These are phyloP conservation scores for Mrakia frigida DNA, from an alignment of 768 basidiomycete genomes.

Conservation along the genomic window DNA sequence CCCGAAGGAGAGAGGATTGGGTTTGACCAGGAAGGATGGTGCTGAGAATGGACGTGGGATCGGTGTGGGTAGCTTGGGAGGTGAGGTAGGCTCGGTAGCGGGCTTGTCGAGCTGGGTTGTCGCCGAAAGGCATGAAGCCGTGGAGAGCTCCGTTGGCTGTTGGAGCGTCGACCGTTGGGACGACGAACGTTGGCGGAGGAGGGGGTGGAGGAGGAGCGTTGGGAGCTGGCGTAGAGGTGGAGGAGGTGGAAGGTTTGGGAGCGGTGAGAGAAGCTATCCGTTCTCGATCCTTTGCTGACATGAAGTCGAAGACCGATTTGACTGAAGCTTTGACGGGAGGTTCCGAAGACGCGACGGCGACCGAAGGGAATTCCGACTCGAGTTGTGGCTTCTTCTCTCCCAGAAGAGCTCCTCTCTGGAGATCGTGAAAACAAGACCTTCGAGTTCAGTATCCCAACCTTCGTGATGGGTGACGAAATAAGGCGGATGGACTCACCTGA, in stretches of 20 bases:
- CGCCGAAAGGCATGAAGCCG: constrained; percentile 84
- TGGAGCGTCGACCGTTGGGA: constrained; percentile 65
- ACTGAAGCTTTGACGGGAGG: constrained; percentile 44
- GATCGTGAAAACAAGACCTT: background rate
- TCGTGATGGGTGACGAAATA: background rate
- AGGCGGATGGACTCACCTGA: constrained; percentile 54
- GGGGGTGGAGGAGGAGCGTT: constrained; percentile 31
- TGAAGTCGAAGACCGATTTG: constrained; percentile 82
- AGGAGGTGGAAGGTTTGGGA: constrained; percentile 23
- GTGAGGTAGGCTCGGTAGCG: constrained; percentile 78
- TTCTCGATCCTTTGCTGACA: constrained; percentile 86
- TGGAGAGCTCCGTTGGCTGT: constrained; percentile 78
- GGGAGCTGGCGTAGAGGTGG: constrained; percentile 14
- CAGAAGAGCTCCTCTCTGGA: constrained; percentile 70
- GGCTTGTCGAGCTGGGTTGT: constrained; percentile 63
- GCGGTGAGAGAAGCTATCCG: constrained; percentile 52
- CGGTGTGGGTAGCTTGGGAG: constrained; percentile 56
- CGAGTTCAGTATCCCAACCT: background rate
- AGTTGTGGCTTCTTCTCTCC: constrained; percentile 62
- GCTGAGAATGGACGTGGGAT: constrained; percentile 43
- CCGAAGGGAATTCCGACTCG: constrained; percentile 38
- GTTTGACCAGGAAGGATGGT: constrained; percentile 48
- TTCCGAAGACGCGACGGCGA: background rate
- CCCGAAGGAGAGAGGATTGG: constrained; percentile 42
- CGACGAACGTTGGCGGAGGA: constrained; percentile 40